phyloP scores from a whole-genome alignment of 1,139 yeast genomes.

The Kodamaea sp. region DNA sequence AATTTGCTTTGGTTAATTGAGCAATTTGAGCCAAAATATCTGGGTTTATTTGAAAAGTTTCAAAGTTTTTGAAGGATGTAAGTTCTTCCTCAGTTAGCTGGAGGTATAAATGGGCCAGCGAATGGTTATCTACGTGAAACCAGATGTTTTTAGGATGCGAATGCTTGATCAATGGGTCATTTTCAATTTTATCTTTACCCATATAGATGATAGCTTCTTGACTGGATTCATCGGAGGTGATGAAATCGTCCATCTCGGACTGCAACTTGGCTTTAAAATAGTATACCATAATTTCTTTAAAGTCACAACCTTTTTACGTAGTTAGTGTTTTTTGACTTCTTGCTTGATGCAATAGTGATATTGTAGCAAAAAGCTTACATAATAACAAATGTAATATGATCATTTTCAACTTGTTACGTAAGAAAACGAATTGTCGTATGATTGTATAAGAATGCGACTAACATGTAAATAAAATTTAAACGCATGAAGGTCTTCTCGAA shows the following conservation, averaged over 20 bases:
- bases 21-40: slow-evolving; percentile 58
- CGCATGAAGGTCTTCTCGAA: too few relatives aligned
- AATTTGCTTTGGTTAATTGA: slow-evolving; percentile 76
- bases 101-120: slow-evolving; percentile 80
- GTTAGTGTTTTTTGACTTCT: too few relatives aligned
- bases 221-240: slow-evolving; percentile 14
- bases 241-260: slow-evolving; percentile 29
- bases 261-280: slow-evolving; percentile 43
- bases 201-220: slow-evolving; percentile 47
- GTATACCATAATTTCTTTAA: slow-evolving; percentile 46
- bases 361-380: too few relatives aligned
- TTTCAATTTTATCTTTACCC: slow-evolving; percentile 78
- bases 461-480: too few relatives aligned
- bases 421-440: too few relatives aligned
- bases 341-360: too few relatives aligned
- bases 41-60: slow-evolving; percentile 43
- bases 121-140: slow-evolving; percentile 80
- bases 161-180: slow-evolving; percentile 66
- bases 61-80: slow-evolving; percentile 24
- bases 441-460: too few relatives aligned
- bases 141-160: slow-evolving; percentile 71
- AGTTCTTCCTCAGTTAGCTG: slow-evolving; percentile 47
- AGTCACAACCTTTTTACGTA: too few relatives aligned
- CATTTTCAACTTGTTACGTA: too few relatives aligned
- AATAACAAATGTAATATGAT: too few relatives aligned